These are phyloP conservation scores for Pythium guiyangense DNA, from an alignment of 352 stramenopile species.

Conservation along the genomic window DNA sequence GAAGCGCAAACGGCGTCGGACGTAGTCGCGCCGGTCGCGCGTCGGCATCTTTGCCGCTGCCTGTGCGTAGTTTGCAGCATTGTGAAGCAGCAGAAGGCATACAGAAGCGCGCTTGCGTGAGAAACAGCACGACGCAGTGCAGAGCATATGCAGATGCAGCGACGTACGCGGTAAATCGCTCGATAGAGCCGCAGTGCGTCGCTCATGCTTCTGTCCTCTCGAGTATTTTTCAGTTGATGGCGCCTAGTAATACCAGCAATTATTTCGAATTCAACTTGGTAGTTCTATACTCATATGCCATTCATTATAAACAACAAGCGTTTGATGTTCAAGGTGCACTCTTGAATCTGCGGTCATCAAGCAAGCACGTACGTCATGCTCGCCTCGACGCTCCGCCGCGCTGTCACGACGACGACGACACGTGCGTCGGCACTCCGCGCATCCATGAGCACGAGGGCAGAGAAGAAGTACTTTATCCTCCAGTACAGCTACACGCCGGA, in stretches of 20 bases:
- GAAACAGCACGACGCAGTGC: not conserved
- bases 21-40: constrained; percentile 56
- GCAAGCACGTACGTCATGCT: constrained; percentile 2
- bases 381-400: constrained; percentile 1
- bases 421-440: not conserved
- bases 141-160: not conserved
- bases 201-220: constrained; percentile 1
- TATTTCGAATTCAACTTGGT: no score
- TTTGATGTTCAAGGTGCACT: not conserved
- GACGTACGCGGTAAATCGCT: constrained; percentile 66
- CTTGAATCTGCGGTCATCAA: not conserved
- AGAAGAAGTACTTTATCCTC: constrained; percentile 61
- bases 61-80: constrained; percentile 14
- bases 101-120: not conserved
- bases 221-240: no score
- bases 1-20: constrained; percentile 56
- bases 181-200: constrained; percentile 65
- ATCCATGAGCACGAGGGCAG: constrained; percentile 30
- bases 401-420: not conserved
- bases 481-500: constrained; percentile 73
- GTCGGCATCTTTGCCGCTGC: constrained; percentile 64
- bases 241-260: no score
- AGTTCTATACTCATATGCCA: no score
- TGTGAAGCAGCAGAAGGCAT: not conserved
- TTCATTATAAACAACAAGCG: not conserved